A percentile compares a stretch with the other conserved stretches of the same genome.
Conservation (phyloP, 192 early-diverging fungal species). For the Coemansia sp. region DNA sequence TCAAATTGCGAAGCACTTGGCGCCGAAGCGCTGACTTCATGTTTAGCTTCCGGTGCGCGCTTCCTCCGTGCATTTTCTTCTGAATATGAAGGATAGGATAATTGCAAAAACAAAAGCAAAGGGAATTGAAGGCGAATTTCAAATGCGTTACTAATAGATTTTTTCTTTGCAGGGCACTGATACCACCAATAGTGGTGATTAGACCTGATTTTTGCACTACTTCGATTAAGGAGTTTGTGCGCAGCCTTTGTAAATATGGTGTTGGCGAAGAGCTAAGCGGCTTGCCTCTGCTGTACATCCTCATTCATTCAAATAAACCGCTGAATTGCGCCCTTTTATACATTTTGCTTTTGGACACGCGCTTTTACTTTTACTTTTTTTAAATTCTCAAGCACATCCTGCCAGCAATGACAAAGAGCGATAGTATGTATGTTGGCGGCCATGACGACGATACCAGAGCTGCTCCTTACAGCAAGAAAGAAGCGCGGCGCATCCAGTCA, state of each 20-base stretch:
- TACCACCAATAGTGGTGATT: neutral
- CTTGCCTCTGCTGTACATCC: neutral
- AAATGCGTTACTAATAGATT: slow-evolving; percentile 1
- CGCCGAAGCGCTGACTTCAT: slow-evolving; percentile 61
- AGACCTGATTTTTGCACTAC: neutral
- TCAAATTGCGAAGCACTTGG: slow-evolving; percentile 79
- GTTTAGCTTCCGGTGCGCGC: slow-evolving; percentile 46
- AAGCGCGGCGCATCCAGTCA: slow-evolving; percentile 16
- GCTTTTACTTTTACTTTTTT: neutral
- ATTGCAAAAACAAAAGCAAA: neutral
- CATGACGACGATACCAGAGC: neutral
- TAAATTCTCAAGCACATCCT: neutral
- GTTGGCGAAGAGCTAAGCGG: neutral
- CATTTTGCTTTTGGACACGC: neutral
- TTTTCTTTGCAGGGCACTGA: neutral
- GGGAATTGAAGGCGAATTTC: neutral
- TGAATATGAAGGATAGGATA: neutral
- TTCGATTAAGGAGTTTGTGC: neutral
- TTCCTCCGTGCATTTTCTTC: slow-evolving; percentile 32
- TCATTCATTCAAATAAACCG: no score
- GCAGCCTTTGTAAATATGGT: neutral
- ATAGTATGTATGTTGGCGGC: neutral
- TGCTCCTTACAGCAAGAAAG: slow-evolving; percentile 18
- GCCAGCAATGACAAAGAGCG: neutral
- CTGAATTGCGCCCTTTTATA: neutral